Evolutionary conservation across 805 yeast species (phyloP), one percentile per base, ranked within the genome.

Genomic region (Ogataea corticis): DNA sequence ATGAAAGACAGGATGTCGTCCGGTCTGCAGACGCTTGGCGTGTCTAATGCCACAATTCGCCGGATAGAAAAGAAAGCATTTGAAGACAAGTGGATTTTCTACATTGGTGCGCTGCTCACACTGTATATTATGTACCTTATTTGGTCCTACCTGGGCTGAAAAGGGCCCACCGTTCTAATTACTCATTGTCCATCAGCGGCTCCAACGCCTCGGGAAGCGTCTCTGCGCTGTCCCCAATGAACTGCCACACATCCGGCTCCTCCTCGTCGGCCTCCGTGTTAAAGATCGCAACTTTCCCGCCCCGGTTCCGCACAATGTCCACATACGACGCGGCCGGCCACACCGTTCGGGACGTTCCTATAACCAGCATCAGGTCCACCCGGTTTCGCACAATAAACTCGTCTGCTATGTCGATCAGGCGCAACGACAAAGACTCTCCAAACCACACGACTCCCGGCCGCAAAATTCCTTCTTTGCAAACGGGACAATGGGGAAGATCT

Each of bases 281-380:
- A 67, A 90, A 90, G 0, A 90, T 77, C 1, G 96, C 96, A 15
- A 88, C 84, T 51, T 80, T 80, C 1, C 96, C 96, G 4, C 95
- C 95, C 45, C 80, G 80, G 48, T 71, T 71, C 49, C 70, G 70
- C 2, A 87, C 87, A 51, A 90, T 70, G 50, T 89, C 95, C 18
- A 90, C 91, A 61, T 87, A 90, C 11, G 96, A 87, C 49, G 91
- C 89, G 3, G 96, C 96, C 3, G 97, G 97, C 83, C 95, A 90
- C 2, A 86, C 90, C 0, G 82, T 71, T 4, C 92, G 88, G 27
- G 91, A 83, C 2, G 96, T 87, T 2, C 97, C 97, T 7, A 90
- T 79, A 13, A 90, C 95, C 41, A 89, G 67, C 3, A 88, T 81
- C 57, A 90, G 66, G 57, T 89, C 96, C 17, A 87, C 83, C 4